Conservation (phyloP, 2,329 filamentous ascomycete species). For the Coccinonectria pachysandricola region DNA sequence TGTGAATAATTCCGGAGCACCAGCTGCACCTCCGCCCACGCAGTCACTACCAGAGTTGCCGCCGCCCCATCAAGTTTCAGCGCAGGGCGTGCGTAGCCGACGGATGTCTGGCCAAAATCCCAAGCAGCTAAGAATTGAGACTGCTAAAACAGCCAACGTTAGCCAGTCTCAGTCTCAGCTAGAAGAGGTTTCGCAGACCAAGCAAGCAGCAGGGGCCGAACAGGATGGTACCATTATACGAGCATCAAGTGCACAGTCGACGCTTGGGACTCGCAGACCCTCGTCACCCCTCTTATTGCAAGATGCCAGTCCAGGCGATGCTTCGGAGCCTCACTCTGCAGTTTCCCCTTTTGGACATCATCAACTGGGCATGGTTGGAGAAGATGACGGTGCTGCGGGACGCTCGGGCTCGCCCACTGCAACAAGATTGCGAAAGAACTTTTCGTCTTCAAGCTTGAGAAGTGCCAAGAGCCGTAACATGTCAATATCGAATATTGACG, state of each 20-base stretch:
- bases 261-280: slow-evolving; percentile 8
- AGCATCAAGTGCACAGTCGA: slow-evolving; percentile 4
- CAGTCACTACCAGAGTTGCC: slow-evolving; percentile 37
- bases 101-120: slow-evolving; percentile 70
- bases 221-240: slow-evolving; percentile 4
- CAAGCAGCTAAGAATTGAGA: slow-evolving; percentile 86
- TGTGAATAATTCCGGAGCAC: slow-evolving; percentile 11
- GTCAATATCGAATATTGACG: slow-evolving; percentile 52
- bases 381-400: slow-evolving; percentile 27
- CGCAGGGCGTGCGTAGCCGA: slow-evolving; percentile 57
- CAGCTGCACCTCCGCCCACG: slow-evolving; percentile 37
- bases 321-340: slow-evolving; percentile 9
- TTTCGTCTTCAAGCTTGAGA: slow-evolving; percentile 59
- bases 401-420: slow-evolving; percentile 45
- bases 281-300: slow-evolving; percentile 18
- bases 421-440: slow-evolving; percentile 49
- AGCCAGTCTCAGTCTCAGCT: slow-evolving; percentile 12
- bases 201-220: slow-evolving; percentile 6
- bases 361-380: slow-evolving; percentile 22
- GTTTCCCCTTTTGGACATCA: slow-evolving; percentile 24
- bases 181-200: slow-evolving; percentile 6
- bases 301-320: slow-evolving; percentile 20
- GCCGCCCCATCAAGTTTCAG: slow-evolving; percentile 22
- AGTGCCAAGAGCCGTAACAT: slow-evolving; percentile 67
- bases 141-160: slow-evolving; percentile 52